Conservation (phyloP, 192 early-diverging fungal species). For the Rhizoclosmatium sp. region DNA sequence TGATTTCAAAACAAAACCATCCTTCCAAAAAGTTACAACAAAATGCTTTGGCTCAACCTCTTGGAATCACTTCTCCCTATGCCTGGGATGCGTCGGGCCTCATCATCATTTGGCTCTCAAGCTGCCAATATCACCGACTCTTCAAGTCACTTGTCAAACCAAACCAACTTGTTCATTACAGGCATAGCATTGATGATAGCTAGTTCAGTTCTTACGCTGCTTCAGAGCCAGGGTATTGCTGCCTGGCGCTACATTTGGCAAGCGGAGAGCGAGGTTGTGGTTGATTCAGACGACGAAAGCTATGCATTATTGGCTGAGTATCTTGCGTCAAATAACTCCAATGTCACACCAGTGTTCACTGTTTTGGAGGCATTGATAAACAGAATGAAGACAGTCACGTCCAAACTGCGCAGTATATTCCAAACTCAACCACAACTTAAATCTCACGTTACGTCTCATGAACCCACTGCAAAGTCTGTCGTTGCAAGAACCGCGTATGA, state of each 20-base stretch:
- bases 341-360: neutral
- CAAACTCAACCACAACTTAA: neutral
- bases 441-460: neutral
- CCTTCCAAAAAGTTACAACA: neutral
- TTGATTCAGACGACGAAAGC: conserved; percentile 19
- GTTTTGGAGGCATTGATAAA: neutral
- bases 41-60: neutral
- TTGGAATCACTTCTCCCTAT: neutral
- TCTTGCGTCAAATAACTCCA: conserved; percentile 15
- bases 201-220: neutral
- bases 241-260: neutral
- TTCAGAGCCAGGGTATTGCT: neutral
- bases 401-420: neutral
- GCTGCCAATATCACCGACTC: neutral
- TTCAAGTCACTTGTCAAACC: neutral
- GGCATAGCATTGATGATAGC: conserved; percentile 11
- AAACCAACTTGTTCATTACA: neutral
- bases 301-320: conserved; percentile 23
- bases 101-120: neutral
- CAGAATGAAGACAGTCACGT: neutral
- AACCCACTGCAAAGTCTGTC: neutral
- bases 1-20: no score
- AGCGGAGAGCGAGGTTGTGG: neutral
- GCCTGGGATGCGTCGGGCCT: neutral
- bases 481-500: neutral